Evolutionary conservation across 2,329 filamentous ascomycete genomes (phyloP).

Genomic region (Hypocreales sp.): DNA sequence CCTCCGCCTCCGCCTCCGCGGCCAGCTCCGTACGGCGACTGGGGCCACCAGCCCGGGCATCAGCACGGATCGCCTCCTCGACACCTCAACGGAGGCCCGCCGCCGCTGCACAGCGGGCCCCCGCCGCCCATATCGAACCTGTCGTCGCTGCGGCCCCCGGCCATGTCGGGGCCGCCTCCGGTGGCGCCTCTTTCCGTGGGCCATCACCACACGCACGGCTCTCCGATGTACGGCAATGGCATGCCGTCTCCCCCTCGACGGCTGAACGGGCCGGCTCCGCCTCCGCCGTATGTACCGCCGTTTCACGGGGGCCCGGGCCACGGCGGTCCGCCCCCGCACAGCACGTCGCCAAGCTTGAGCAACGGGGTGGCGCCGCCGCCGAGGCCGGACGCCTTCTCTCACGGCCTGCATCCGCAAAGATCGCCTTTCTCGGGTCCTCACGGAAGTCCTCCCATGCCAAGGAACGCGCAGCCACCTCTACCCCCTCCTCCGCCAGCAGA

Average conservation of each 20-base stretch:
- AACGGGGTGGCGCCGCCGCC: constrained; percentile 19
- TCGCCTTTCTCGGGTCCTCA: constrained; percentile 26
- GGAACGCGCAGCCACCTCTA: constrained; percentile 18
- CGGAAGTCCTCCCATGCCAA: constrained; percentile 27
- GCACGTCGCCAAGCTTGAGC: constrained; percentile 14
- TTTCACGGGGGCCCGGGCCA: constrained; percentile 15
- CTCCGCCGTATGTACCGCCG: constrained; percentile 24
- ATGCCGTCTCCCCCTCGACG: constrained; percentile 33
- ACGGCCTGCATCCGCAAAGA: constrained; percentile 25
- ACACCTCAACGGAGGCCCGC: constrained; percentile 32
- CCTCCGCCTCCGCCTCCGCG: too few species aligned
- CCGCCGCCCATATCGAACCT: constrained; percentile 16
- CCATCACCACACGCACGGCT: constrained; percentile 20
- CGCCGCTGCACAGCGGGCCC: constrained; percentile 14
- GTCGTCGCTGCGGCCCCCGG: constrained; percentile 33
- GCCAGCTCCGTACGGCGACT: constrained; percentile 22
- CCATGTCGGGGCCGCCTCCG: constrained; percentile 24
- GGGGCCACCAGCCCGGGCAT: constrained; percentile 31
- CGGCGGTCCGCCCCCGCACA: constrained; percentile 9
- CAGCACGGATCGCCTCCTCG: constrained; percentile 31
- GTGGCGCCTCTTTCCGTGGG: constrained; percentile 24
- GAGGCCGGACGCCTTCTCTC: constrained; percentile 19
- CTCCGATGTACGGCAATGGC: constrained; percentile 23
- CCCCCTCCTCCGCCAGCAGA: constrained; percentile 16
- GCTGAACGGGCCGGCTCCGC: constrained; percentile 23